A percentile compares a stretch with the other conserved stretches of the same genome.
phyloP scores from a whole-genome alignment of 345 rosid species.

The Carallia pectinifolia region DNA sequence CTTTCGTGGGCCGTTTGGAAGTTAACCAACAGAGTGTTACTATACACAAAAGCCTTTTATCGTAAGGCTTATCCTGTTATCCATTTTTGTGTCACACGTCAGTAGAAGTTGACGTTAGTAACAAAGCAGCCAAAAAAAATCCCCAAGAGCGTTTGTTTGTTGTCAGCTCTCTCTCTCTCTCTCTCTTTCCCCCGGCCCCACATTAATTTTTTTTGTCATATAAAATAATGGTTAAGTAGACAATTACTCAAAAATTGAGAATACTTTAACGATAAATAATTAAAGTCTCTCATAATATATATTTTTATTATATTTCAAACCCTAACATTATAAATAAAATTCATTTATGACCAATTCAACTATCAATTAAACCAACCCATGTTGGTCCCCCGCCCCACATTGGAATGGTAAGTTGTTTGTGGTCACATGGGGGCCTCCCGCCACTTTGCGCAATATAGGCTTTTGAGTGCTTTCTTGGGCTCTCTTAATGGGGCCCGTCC shows the following conservation, averaged over 20 bases:
- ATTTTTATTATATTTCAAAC: neutral
- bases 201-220: too few species aligned
- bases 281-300: too few species aligned
- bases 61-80: slow-evolving; percentile 27
- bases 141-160: slow-evolving; percentile 12
- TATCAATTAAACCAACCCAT: too few species aligned
- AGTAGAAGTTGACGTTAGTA: slow-evolving; percentile 26
- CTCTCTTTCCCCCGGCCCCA: too few species aligned
- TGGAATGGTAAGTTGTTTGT: slow-evolving; percentile 13
- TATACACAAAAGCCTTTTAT: slow-evolving; percentile 10
- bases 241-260: too few species aligned
- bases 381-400: neutral
- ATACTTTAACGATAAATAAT: too few species aligned
- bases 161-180: neutral
- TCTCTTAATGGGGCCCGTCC: slow-evolving; percentile 20
- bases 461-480: slow-evolving; percentile 27
- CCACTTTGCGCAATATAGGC: slow-evolving; percentile 22
- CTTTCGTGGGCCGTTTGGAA: slow-evolving; percentile 3
- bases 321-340: too few species aligned
- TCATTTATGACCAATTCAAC: too few species aligned
- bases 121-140: neutral
- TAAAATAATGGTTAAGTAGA: too few species aligned
- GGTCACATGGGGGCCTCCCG: slow-evolving; percentile 32
- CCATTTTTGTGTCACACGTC: slow-evolving; percentile 15
- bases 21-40: slow-evolving; percentile 6